Evolutionary conservation across 768 basidiomycete species (phyloP).

Genomic region (Lenzites betulinus): DNA sequence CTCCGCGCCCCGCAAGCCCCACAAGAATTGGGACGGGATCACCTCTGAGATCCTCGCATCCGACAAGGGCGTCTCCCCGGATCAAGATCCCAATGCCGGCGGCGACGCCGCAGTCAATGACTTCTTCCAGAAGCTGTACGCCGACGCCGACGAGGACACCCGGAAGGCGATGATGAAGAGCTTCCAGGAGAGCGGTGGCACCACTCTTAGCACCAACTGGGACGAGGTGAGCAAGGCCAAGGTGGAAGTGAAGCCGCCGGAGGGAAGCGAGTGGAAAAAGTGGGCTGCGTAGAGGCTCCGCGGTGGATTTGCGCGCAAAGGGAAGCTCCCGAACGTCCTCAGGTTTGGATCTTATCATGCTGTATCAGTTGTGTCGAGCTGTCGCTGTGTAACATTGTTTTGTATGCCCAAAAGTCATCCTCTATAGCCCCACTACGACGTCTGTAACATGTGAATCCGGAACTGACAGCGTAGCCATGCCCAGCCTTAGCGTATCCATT

Average conservation of each 20-base stretch:
- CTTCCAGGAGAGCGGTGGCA: constrained; percentile 92
- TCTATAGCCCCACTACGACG: background rate
- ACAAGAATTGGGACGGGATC: constrained; percentile 91
- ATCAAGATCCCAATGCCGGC: constrained; percentile 87
- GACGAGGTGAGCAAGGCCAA: constrained; percentile 72
- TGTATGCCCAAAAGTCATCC: background rate
- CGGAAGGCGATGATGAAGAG: constrained; percentile 98
- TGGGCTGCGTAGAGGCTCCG: constrained; percentile 45
- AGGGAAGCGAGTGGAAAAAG: constrained; percentile 82
- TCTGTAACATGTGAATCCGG: background rate
- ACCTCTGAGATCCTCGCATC: constrained; percentile 62
- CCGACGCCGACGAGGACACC: constrained; percentile 90
- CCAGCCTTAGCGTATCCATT: background rate
- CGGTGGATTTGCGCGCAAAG: background rate
- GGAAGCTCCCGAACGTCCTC: background rate
- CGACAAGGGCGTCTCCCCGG: constrained; percentile 68
- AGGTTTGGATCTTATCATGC: background rate
- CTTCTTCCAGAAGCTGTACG: constrained; percentile 91
- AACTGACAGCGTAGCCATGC: background rate
- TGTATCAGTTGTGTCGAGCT: constrained; percentile 6
- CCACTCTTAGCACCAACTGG: constrained; percentile 96
- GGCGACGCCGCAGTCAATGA: constrained; percentile 85
- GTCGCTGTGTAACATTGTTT: constrained; percentile 1
- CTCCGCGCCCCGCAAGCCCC: constrained; percentile 40
- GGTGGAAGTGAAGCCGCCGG: constrained; percentile 81